Evolutionary conservation across 2,329 filamentous ascomycete genomes (phyloP), one percentile per base, ranked within the genome.

Genomic region (Amesomyces nigricolor): DNA sequence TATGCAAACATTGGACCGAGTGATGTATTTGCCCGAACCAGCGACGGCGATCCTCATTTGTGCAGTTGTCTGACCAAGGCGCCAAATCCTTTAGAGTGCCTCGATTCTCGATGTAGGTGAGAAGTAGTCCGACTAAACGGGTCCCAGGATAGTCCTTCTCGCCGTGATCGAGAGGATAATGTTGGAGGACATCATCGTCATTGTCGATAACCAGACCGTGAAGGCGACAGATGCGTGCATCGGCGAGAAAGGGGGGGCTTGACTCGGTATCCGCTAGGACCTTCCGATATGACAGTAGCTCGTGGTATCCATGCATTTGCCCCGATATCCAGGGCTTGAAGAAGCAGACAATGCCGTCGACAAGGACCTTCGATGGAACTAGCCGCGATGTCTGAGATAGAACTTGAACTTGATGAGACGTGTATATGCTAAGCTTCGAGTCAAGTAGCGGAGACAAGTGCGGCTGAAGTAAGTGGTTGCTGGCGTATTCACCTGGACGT

Each of bases 1-100:
- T 9, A 47, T 68, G 64, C 17, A 69, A 45, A 14, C 49, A 37
- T 45, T 51, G 2, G 35, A 51, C 40, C 16, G 40, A 51, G n/a
- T 45, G 39, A 22, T 22, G 39, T 51, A 51, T 37, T 37, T 51
- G 39, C 26, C 16, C 7, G 22, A 39, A 44, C 49, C 39, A 51
- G 39, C 49, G 49, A 51, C 37, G 39, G 39, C 49, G 49, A 37
- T 51, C 49, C 26, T 51, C 49, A 37, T 51, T 51, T 37, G 26
- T 51, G n/a, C 49, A 51, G 49, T 45, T 39, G 17, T 19, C 17
- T 6, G 38, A 30, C 49, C 39, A 51, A 45, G 49, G 49, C 49
- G 49, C 49, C 39, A 51, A 45, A 45, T 37, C 40, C n/a, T 45
- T 37, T 39, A 51, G 29, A 44, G 39, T 51, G 26, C 49, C 49